Base-by-base conservation (phyloP, 371 early-diverging fungal genomes). In the Mycotypha africana region DNA sequence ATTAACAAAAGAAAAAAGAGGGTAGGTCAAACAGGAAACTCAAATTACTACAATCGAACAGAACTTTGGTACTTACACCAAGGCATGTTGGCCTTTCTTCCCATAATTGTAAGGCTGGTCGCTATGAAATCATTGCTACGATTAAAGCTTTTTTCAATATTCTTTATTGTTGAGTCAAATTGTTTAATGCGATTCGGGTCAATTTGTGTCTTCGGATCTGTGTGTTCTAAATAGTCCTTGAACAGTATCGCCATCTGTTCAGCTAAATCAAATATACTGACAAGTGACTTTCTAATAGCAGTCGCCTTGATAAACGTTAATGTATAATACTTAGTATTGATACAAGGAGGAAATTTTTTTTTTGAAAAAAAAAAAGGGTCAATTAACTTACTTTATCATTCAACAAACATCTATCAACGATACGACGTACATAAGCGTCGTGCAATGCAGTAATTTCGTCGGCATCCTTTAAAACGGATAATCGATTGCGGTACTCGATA, bases 361-460 rank as follows among this genome's bases (percentile, higher is more conserved):
- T n/a, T n/a, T n/a, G n/a, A n/a, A 31, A 12, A 9, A 3, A 9
- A 11, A 33, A 42, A 15, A 25, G 15, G 12, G 10, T 16, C 16
- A 35, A n/a, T n/a, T 35, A 35, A 6, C 12, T 3, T 47, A 64
- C 75, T 66, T 70, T 67, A 17, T 68, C 61, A 23, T 65, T 66
- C 12, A 76, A 43, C 23, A 76, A 39, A 48, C 76, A 73, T 33
- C 71, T 51, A 47, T 73, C 69, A 2, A 62, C 46, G 40, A 73
- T 70, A 11, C 51, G 47, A 0, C 48, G 45, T 3, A 73, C 42
- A 42, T 66, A 76, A n/a, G 48, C 36, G 12, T 37, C 35, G 36
- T 76, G 74, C 8, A 70, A 23, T 3, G 44, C 38, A 34, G 67
- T 58, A 24, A 69, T 69, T 24, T 69, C 64, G 53, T 69, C 70